These are phyloP conservation scores for Xylaria hypoxylon DNA, from an alignment of 2,329 filamentous ascomycete species.

Conservation along the genomic window DNA sequence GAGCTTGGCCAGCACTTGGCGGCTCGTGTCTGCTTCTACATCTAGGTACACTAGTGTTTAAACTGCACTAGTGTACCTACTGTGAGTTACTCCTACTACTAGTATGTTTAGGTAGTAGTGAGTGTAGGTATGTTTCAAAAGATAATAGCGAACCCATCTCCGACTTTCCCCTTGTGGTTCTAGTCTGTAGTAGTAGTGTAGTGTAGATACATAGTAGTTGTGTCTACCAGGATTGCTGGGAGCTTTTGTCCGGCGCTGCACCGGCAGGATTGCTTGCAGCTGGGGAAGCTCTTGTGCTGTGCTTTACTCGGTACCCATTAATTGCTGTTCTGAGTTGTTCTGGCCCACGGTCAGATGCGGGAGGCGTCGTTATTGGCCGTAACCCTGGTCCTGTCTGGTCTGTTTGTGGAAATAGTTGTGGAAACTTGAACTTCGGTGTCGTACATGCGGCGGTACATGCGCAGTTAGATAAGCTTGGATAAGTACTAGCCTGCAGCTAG, in stretches of 20 bases:
- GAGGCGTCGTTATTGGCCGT: conserved; percentile 34
- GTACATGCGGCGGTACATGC: conserved; percentile 30
- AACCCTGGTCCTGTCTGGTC: conserved; percentile 2
- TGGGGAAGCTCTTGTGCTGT: conserved; percentile 15
- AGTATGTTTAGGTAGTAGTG: no score
- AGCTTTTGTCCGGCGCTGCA: conserved; percentile 23
- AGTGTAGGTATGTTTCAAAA: conserved; percentile 34
- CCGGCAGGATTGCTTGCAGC: conserved; percentile 35
- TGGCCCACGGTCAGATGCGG: conserved; percentile 5
- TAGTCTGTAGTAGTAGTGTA: no score
- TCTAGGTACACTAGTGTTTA: no score
- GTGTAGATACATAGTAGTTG: no score
- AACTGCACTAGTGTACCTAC: no score
- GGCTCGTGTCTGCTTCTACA: conserved; percentile 21
- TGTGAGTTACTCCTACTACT: no score
- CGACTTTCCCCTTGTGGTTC: conserved; percentile 43
- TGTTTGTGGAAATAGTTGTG: background rate
- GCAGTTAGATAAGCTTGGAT: background rate
- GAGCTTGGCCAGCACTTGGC: conserved; percentile 34
- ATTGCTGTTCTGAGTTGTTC: conserved; percentile 22
- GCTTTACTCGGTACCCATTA: conserved; percentile 36
- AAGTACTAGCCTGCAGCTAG: conserved; percentile 13
- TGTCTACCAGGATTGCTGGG: conserved; percentile 18
- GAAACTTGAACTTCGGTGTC: conserved; percentile 15
- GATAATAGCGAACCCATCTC: conserved; percentile 10